Conservation (phyloP, 768 basidiomycete genomes). For the Dioszegia crocea region DNA sequence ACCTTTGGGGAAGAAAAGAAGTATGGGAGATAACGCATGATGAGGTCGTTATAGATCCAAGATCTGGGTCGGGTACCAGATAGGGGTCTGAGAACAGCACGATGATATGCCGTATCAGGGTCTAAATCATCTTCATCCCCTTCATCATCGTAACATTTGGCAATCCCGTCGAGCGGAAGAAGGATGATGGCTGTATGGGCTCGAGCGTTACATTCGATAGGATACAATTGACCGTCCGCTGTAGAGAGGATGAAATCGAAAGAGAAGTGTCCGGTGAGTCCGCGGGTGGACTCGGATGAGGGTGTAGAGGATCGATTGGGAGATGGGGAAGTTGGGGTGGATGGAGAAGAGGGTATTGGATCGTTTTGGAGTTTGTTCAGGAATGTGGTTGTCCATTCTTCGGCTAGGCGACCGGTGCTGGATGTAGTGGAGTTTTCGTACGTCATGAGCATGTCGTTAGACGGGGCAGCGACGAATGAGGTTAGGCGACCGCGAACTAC, state of each 20-base stretch:
- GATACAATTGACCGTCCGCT: conserved; percentile 43
- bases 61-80: conserved; percentile 28
- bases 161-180: conserved; percentile 30
- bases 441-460: conserved; percentile 51
- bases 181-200: conserved; percentile 49
- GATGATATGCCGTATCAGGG: not conserved
- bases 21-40: conserved; percentile 37
- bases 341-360: conserved; percentile 14
- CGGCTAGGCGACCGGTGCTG: conserved; percentile 33
- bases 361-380: conserved; percentile 29
- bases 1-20: conserved; percentile 23
- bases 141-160: conserved; percentile 23
- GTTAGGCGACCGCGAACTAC: conserved; percentile 45
- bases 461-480: conserved; percentile 48
- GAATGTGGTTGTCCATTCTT: conserved; percentile 44
- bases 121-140: not conserved
- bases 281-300: conserved; percentile 19
- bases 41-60: conserved; percentile 44
- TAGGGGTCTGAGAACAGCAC: conserved; percentile 19
- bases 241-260: conserved; percentile 48
- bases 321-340: too few species aligned
- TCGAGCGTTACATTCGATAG: conserved; percentile 50
- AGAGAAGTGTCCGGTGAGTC: conserved; percentile 47
- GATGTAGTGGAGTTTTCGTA: conserved; percentile 44
- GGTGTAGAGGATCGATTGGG: too few species aligned